These are phyloP conservation scores for Schwanniomyces etchellsii DNA, from an alignment of 1,139 yeast species.

Conservation along the genomic window DNA sequence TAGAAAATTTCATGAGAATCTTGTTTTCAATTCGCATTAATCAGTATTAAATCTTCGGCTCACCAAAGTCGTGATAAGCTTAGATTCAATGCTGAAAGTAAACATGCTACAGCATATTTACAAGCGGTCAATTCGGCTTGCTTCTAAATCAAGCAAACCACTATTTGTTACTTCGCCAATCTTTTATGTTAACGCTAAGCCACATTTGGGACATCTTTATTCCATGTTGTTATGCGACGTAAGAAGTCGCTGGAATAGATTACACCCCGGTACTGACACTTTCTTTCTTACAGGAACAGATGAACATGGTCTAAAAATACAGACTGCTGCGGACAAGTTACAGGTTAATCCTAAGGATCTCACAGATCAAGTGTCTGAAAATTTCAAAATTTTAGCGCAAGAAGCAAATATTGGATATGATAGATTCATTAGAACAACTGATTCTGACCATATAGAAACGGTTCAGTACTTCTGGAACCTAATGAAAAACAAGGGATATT, in stretches of 20 bases:
- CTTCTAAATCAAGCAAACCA: constrained; percentile 18
- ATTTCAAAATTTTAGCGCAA: constrained; percentile 59
- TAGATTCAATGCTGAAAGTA: too few relatives aligned
- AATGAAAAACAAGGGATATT: constrained; percentile 54
- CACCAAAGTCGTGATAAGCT: too few relatives aligned
- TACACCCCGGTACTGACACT: constrained; percentile 30
- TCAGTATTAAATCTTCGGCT: too few relatives aligned
- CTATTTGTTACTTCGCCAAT: constrained; percentile 84
- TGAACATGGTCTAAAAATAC: constrained; percentile 94
- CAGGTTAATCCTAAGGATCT: constrained; percentile 54
- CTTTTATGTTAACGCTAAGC: constrained; percentile 91
- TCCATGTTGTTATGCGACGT: constrained; percentile 84
- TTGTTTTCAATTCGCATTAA: too few relatives aligned
- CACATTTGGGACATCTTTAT: constrained; percentile 92
- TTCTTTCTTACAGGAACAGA: constrained; percentile 89
- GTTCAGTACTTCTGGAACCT: constrained; percentile 67
- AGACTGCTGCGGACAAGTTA: constrained; percentile 54
- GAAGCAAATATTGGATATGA: constrained; percentile 55
- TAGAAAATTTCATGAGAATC: too few relatives aligned
- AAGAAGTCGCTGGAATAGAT: constrained; percentile 64
- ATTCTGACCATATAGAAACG: constrained; percentile 62
- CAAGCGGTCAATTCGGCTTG: constrained; percentile 3
- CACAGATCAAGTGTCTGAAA: constrained; percentile 64
- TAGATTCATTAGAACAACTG: constrained; percentile 89
- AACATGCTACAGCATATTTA: too few relatives aligned